A percentile compares a stretch with the other conserved stretches of the same genome.
phyloP scores from a whole-genome alignment of 2,329 filamentous ascomycete species.

The Eutypa lata region DNA sequence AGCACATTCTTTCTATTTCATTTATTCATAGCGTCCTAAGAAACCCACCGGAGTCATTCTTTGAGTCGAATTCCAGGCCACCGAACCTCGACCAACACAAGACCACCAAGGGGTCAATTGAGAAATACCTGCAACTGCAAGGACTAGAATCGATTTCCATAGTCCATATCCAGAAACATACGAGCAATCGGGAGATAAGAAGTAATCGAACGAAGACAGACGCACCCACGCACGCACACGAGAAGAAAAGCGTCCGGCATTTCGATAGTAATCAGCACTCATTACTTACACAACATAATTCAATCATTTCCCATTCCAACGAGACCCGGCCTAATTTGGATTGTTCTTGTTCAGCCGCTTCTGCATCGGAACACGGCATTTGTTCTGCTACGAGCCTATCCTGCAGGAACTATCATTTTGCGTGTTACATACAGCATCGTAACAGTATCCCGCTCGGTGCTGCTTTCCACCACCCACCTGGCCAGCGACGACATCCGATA shows the following conservation, averaged over 20 bases:
- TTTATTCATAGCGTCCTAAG: neutral
- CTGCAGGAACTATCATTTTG: slow-evolving; percentile 25
- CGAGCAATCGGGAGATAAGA: neutral
- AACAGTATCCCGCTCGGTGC: too few relatives aligned
- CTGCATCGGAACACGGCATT: slow-evolving; percentile 23
- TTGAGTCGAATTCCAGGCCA: neutral
- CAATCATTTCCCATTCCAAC: slow-evolving; percentile 16
- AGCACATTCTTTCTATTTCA: neutral
- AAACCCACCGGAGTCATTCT: neutral
- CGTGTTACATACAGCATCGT: slow-evolving; percentile 13
- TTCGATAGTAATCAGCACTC: slow-evolving; percentile 5
- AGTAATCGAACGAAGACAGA: neutral
- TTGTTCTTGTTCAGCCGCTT: slow-evolving; percentile 9
- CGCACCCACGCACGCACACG: neutral
- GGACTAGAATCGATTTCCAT: neutral
- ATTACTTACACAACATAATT: slow-evolving; percentile 8
- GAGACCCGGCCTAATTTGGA: slow-evolving; percentile 6
- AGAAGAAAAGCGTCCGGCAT: slow-evolving; percentile 2
- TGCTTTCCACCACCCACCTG: too few relatives aligned
- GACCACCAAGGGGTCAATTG: neutral
- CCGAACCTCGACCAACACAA: neutral
- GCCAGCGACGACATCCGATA: neutral
- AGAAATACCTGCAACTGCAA: neutral
- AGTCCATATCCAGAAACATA: neutral
- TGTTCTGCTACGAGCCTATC: slow-evolving; percentile 22